Evolutionary conservation across 495 filamentous ascomycete species (phyloP).

Genomic region (Penicillium salamii): DNA sequence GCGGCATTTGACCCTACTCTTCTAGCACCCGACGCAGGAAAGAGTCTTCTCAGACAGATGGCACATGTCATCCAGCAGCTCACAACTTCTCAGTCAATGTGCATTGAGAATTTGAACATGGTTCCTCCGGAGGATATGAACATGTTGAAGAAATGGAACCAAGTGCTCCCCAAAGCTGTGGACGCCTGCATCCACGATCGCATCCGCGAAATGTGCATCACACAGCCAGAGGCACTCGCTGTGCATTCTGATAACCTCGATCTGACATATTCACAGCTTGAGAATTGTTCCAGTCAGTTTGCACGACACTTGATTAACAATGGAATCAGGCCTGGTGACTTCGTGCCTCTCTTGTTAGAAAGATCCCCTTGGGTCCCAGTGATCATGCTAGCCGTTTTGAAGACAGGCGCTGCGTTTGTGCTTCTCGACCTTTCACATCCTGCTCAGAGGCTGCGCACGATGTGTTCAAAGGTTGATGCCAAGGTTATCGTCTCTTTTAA

Average conservation of each 20-base stretch:
- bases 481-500: constrained; percentile 17
- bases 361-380: constrained; percentile 44
- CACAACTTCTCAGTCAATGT: not conserved
- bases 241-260: constrained; percentile 16
- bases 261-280: constrained; percentile 24
- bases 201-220: constrained; percentile 9
- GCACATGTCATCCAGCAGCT: constrained; percentile 17
- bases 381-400: constrained; percentile 35
- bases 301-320: constrained; percentile 15
- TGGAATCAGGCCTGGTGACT: constrained; percentile 29
- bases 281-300: not conserved
- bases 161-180: not conserved
- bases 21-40: constrained; percentile 5
- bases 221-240: constrained; percentile 15
- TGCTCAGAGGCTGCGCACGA: constrained; percentile 12
- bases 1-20: constrained; percentile 10
- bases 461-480: constrained; percentile 5
- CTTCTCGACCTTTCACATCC: constrained; percentile 49
- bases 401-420: constrained; percentile 47
- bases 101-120: constrained; percentile 4
- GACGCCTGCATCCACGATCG: constrained; percentile 16
- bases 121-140: constrained; percentile 1
- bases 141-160: constrained; percentile 10
- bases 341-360: constrained; percentile 47
- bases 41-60: constrained; percentile 15